Evolutionary conservation across 192 early-diverging fungal species (phyloP).

Genomic region (Coemansia sp.): DNA sequence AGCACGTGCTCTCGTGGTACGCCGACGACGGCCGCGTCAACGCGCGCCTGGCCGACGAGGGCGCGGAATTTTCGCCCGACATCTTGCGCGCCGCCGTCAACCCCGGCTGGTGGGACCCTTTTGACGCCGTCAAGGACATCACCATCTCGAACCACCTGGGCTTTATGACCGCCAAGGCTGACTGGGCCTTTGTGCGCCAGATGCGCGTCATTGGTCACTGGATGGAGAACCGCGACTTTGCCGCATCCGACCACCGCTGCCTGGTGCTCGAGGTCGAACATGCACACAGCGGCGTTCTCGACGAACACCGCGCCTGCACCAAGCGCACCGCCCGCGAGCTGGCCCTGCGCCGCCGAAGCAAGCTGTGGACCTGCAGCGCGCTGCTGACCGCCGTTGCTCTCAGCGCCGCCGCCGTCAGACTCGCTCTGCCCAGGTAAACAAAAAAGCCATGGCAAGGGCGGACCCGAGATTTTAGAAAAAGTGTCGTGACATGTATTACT

Average conservation of each 20-base stretch:
- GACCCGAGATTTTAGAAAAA: too few relatives aligned
- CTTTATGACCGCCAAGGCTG: slow-evolving; percentile 66
- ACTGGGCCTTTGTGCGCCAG: slow-evolving; percentile 66
- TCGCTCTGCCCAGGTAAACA: slow-evolving; percentile 16
- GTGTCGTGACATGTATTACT: too few relatives aligned
- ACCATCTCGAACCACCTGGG: slow-evolving; percentile 67
- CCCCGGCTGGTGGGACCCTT: slow-evolving; percentile 75
- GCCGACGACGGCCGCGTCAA: slow-evolving; percentile 28
- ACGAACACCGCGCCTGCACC: slow-evolving; percentile 22
- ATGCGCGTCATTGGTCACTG: slow-evolving; percentile 49
- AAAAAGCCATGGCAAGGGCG: too few relatives aligned
- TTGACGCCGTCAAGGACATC: slow-evolving; percentile 55
- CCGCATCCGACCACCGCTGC: slow-evolving; percentile 68
- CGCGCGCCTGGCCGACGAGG: slow-evolving; percentile 13
- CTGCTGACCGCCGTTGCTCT: slow-evolving; percentile 20
- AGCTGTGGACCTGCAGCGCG: slow-evolving; percentile 38
- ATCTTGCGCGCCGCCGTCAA: slow-evolving; percentile 57
- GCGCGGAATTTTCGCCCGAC: slow-evolving; percentile 20
- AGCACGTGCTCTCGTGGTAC: slow-evolving; percentile 57
- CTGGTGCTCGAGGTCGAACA: slow-evolving; percentile 56
- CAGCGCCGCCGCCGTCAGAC: slow-evolving; percentile 22
- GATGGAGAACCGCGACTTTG: slow-evolving; percentile 64
- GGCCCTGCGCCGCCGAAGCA: slow-evolving; percentile 9
- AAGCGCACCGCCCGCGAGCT: slow-evolving; percentile 21
- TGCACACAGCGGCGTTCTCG: slow-evolving; percentile 26